Evolutionary conservation across 139 green algal genomes (phyloP).

Genomic region (Volvox reticuliferus): DNA sequence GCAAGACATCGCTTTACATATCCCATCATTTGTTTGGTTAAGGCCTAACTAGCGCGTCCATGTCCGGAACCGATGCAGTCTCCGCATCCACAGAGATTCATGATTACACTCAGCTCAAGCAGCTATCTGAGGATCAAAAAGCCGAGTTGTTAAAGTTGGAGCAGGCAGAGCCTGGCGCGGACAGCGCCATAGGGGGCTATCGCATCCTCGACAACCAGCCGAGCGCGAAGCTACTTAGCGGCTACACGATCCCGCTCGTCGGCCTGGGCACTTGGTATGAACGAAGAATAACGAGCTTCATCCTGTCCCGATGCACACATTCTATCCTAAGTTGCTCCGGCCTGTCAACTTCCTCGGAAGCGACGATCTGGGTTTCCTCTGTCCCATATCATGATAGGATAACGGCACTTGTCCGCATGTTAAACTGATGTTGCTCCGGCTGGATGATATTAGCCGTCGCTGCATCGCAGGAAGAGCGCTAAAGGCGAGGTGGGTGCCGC

Average conservation of each 20-base stretch:
- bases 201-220: constrained; percentile 37
- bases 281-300: no score
- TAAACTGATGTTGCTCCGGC: no score
- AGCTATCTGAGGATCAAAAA: constrained; percentile 41
- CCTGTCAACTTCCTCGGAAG: no score
- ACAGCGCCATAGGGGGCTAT: neutral
- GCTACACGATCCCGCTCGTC: constrained; percentile 69
- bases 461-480: constrained; percentile 55
- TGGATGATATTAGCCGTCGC: no score
- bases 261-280: constrained; percentile 76
- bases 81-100: neutral
- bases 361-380: no score
- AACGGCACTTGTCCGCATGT: no score
- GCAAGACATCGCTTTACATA: no score
- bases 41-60: neutral
- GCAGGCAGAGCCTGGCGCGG: neutral
- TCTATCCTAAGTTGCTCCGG: no score
- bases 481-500: constrained; percentile 64
- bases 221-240: constrained; percentile 54
- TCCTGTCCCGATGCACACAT: no score
- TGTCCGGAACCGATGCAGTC: neutral
- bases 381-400: no score
- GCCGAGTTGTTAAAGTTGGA: constrained; percentile 24
- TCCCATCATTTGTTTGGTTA: no score
- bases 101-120: constrained; percentile 42